Conservation (phyloP, 2,329 filamentous ascomycete species). For the Talaromyces islandicus region DNA sequence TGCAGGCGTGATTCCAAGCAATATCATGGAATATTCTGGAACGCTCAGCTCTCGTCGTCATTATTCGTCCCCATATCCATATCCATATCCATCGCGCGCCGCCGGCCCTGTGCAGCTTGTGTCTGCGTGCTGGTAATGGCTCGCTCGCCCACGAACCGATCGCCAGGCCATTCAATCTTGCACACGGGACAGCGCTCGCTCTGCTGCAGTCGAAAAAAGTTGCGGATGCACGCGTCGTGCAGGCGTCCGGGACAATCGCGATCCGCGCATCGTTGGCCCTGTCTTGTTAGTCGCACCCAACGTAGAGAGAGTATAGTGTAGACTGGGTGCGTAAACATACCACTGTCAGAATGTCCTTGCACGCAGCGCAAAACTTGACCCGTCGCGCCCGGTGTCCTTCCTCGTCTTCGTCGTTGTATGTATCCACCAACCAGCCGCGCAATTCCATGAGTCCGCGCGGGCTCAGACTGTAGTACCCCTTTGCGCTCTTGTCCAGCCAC, state of each 20-base stretch:
- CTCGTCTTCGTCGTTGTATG: slow-evolving; percentile 72
- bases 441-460: slow-evolving; percentile 80
- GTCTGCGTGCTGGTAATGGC: slow-evolving; percentile 31
- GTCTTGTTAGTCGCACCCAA: neutral
- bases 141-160: slow-evolving; percentile 49
- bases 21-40: neutral
- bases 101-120: slow-evolving; percentile 20
- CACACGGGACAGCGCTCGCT: slow-evolving; percentile 59
- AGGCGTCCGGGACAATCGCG: slow-evolving; percentile 63
- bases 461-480: slow-evolving; percentile 69
- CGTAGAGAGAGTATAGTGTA: neutral
- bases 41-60: neutral
- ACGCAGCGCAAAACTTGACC: slow-evolving; percentile 83
- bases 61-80: no score
- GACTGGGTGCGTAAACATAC: slow-evolving; percentile 33
- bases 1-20: neutral
- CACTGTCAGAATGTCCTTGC: slow-evolving; percentile 80
- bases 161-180: slow-evolving; percentile 46
- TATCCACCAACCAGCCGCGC: slow-evolving; percentile 73
- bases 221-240: slow-evolving; percentile 69
- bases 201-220: slow-evolving; percentile 63
- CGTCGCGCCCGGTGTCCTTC: slow-evolving; percentile 54
- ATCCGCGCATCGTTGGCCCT: slow-evolving; percentile 69
- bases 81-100: slow-evolving; percentile 11
- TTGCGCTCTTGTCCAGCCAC: slow-evolving; percentile 72